Evolutionary conservation across 495 filamentous ascomycete species (phyloP).

Genomic region (Daldinia decipiens): DNA sequence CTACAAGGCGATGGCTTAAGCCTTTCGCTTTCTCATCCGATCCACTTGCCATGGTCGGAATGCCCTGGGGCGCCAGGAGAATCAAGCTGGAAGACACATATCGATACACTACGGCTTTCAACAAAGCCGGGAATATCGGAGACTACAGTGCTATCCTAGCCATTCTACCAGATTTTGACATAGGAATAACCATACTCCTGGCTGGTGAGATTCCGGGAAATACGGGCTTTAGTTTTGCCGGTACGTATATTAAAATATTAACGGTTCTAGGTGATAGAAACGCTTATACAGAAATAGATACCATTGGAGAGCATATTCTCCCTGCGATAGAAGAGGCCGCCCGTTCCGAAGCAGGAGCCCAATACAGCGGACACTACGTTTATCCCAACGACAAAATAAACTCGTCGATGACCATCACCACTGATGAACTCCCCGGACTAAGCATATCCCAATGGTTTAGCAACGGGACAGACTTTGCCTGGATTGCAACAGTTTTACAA

Average conservation of each 20-base stretch:
- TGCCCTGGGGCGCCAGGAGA: constrained; percentile 68
- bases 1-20: constrained; percentile 68
- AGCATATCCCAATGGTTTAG: constrained; percentile 60
- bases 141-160: constrained; percentile 61
- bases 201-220: constrained; percentile 56
- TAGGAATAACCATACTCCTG: constrained; percentile 63
- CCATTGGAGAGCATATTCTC: constrained; percentile 49
- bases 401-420: constrained; percentile 57
- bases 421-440: constrained; percentile 56
- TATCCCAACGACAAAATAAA: constrained; percentile 45
- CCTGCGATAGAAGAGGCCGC: constrained; percentile 52
- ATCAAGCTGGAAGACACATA: constrained; percentile 50
- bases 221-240: constrained; percentile 49
- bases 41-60: constrained; percentile 58
- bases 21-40: constrained; percentile 62
- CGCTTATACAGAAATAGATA: constrained; percentile 37
- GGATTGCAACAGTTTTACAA: constrained; percentile 47
- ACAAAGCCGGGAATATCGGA: constrained; percentile 63
- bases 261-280: not conserved
- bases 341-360: constrained; percentile 51
- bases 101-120: constrained; percentile 59
- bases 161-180: constrained; percentile 63
- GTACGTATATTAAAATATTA: constrained; percentile 19
- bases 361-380: constrained; percentile 55
- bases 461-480: constrained; percentile 61